Evolutionary conservation across 164 flowering plant species (phyloP).

Genomic region (Aristolochia fimbriata): DNA sequence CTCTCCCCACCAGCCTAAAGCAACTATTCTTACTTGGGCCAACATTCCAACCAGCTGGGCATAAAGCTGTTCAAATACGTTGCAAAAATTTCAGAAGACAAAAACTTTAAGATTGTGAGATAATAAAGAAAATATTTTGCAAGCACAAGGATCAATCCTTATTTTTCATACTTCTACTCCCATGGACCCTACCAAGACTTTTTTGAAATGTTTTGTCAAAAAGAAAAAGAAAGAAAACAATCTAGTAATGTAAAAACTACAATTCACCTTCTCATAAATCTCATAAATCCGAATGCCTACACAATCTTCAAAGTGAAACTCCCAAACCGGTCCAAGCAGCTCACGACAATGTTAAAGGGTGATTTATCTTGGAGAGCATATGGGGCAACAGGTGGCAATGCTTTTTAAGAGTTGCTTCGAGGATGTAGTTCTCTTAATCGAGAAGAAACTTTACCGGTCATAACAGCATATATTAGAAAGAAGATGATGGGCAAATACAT

Average conservation of each 20-base stretch:
- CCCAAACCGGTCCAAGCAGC: too few species aligned
- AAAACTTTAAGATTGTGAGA: background rate
- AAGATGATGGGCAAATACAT: too few species aligned
- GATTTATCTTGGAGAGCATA: too few species aligned
- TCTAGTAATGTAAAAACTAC: background rate
- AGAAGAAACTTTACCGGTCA: too few species aligned
- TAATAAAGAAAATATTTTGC: background rate
- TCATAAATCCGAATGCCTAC: too few species aligned
- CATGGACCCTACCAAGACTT: background rate
- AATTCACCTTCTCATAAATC: background rate
- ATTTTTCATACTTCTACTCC: background rate
- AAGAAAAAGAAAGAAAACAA: background rate
- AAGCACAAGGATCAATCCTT: background rate
- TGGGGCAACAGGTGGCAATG: too few species aligned
- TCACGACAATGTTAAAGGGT: too few species aligned
- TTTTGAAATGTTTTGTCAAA: background rate
- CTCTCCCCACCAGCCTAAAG: conserved; percentile 20
- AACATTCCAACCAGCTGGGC: conserved; percentile 58
- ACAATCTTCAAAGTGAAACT: too few species aligned
- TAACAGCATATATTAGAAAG: too few species aligned
- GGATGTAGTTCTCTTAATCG: too few species aligned
- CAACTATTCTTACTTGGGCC: conserved; percentile 44
- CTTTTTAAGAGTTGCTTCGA: too few species aligned
- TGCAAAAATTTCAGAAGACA: background rate
- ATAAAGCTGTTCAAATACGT: conserved; percentile 27